Evolutionary conservation across 23 red algal species (phyloP).

Genomic region (Gracilaria gracilis): DNA sequence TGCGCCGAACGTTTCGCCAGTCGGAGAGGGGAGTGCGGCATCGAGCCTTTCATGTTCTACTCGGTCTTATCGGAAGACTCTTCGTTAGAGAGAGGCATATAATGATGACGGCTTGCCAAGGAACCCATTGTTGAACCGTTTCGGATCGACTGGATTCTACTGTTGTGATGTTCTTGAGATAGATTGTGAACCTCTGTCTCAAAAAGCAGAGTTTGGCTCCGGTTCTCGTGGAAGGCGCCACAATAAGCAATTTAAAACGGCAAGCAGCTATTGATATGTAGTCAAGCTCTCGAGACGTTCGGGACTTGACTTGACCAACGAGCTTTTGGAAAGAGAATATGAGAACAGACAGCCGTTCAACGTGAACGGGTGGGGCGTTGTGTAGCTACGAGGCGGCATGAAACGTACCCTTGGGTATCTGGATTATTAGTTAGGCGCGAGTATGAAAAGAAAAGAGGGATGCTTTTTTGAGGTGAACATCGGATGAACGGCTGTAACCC

Average conservation of each 20-base stretch:
- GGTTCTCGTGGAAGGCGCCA: not conserved
- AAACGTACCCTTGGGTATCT: too few relatives aligned
- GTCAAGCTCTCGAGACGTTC: not conserved
- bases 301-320: not conserved
- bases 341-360: not conserved
- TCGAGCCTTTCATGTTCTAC: not conserved
- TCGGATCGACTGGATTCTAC: not conserved
- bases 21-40: not conserved
- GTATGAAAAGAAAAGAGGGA: too few relatives aligned
- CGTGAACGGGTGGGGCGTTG: not conserved
- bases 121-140: constrained; percentile 14
- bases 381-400: too few relatives aligned
- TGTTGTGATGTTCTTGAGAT: too few relatives aligned
- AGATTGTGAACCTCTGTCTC: too few relatives aligned
- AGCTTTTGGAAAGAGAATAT: not conserved
- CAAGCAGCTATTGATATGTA: not conserved
- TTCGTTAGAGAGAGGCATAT: not conserved
- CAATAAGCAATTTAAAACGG: not conserved
- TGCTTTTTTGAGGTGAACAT: not conserved
- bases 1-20: not conserved
- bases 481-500: not conserved
- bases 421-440: too few relatives aligned
- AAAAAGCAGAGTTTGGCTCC: too few relatives aligned
- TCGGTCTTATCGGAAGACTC: not conserved
- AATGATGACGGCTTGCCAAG: not conserved